Percentiles rank a stretch among this genome's conserved stretches.
Evolutionary conservation across 2,329 filamentous ascomycete species (phyloP).

Genomic region (Alternaria ventricosa): DNA sequence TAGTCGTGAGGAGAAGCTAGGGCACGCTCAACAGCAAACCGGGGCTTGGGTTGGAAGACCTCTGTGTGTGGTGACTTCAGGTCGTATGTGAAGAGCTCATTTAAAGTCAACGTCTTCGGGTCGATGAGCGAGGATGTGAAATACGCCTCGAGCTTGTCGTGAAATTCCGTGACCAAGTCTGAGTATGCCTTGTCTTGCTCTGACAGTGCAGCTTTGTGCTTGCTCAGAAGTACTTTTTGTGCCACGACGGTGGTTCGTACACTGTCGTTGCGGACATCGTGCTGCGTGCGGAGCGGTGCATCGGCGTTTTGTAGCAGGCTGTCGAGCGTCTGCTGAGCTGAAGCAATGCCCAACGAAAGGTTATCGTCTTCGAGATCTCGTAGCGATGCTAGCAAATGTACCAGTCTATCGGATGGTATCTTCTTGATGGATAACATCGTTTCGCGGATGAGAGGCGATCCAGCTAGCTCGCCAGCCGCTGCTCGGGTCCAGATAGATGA

Average conservation of each 20-base stretch:
- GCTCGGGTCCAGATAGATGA: slow-evolving; percentile 67
- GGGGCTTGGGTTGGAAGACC: slow-evolving; percentile 77
- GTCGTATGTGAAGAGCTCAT: slow-evolving; percentile 80
- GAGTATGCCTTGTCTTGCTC: slow-evolving; percentile 76
- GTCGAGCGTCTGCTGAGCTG: slow-evolving; percentile 45
- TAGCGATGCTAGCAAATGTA: slow-evolving; percentile 52
- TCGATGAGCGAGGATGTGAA: slow-evolving; percentile 56
- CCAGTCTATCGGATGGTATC: slow-evolving; percentile 62
- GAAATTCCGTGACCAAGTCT: slow-evolving; percentile 64
- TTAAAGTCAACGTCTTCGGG: slow-evolving; percentile 63
- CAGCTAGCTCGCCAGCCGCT: slow-evolving; percentile 62
- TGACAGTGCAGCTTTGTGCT: slow-evolving; percentile 73
- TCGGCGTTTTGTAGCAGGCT: slow-evolving; percentile 31
- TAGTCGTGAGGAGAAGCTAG: slow-evolving; percentile 78
- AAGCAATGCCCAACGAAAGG: slow-evolving; percentile 28
- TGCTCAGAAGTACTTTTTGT: slow-evolving; percentile 80
- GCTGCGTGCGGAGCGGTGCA: slow-evolving; percentile 71
- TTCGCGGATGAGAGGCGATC: slow-evolving; percentile 59
- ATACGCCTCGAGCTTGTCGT: slow-evolving; percentile 58
- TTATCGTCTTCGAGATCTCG: slow-evolving; percentile 12
- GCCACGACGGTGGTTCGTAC: slow-evolving; percentile 79
- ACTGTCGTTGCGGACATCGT: slow-evolving; percentile 73
- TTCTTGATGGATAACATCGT: slow-evolving; percentile 66
- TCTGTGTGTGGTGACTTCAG: slow-evolving; percentile 71
- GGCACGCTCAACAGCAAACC: slow-evolving; percentile 73